A percentile compares a stretch with the other conserved stretches of the same genome.
Conservation (phyloP, 805 yeast genomes). For the Zygosaccharomyces siamensis region DNA sequence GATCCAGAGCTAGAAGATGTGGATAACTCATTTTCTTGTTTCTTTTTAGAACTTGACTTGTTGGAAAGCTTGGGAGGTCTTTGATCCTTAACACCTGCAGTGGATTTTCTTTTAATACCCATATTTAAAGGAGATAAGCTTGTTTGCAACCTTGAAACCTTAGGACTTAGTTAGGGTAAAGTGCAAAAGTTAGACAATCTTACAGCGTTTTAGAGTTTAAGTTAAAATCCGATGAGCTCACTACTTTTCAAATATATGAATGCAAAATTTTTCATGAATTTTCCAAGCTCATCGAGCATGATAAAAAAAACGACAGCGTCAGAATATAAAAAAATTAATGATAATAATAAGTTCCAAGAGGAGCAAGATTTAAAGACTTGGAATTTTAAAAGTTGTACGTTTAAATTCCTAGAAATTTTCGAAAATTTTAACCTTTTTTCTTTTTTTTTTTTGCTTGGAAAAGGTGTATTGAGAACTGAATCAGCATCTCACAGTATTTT, state of each 20-base stretch:
- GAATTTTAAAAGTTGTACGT: not conserved
- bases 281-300: not conserved
- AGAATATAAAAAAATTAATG: not conserved
- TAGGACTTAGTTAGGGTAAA: not conserved
- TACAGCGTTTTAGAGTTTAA: not conserved
- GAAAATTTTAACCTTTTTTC: too few species aligned
- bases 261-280: conserved; percentile 10
- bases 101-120: conserved; percentile 18
- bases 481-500: too few species aligned
- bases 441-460: not conserved
- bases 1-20: conserved; percentile 44
- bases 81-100: conserved; percentile 12
- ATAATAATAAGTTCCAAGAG: not conserved
- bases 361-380: not conserved
- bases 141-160: not conserved
- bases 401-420: not conserved
- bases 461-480: too few species aligned
- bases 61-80: conserved; percentile 30
- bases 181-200: not conserved
- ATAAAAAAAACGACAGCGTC: not conserved
- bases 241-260: not conserved
- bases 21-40: conserved; percentile 11
- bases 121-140: conserved; percentile 1
- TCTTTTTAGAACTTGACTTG: conserved; percentile 21
- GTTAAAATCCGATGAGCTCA: conserved; percentile 10